Evolutionary conservation across 2,329 filamentous ascomycete species (phyloP).

Genomic region (Colletotrichum magnum): DNA sequence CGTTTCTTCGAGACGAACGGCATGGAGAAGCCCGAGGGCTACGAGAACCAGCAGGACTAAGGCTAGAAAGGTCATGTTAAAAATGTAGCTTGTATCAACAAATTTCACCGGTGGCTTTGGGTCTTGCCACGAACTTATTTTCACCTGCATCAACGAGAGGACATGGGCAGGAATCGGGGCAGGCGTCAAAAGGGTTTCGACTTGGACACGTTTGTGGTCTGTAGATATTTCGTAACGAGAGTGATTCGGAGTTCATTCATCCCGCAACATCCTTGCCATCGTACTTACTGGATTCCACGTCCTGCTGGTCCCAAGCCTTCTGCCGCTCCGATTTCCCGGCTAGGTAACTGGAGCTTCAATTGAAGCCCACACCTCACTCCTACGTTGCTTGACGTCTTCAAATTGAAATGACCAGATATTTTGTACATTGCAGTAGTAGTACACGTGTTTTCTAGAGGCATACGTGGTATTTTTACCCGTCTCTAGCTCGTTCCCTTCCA

Average conservation of each 20-base stretch:
- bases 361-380: no score
- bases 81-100: constrained; percentile 38
- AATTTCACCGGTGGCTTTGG: constrained; percentile 31
- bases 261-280: background rate
- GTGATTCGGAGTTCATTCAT: constrained; percentile 19
- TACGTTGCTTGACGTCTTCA: background rate
- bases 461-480: background rate
- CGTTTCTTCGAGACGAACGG: constrained; percentile 88
- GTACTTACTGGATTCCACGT: no score
- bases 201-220: constrained; percentile 38
- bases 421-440: constrained; percentile 32
- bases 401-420: constrained; percentile 7
- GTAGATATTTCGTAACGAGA: constrained; percentile 35
- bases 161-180: constrained; percentile 32
- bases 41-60: constrained; percentile 77
- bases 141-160: constrained; percentile 30
- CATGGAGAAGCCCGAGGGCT: constrained; percentile 87
- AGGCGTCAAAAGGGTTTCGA: constrained; percentile 40
- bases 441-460: constrained; percentile 10
- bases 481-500: no score
- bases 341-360: no score
- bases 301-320: no score
- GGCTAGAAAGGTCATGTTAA: constrained; percentile 1
- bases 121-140: constrained; percentile 29
- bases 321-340: no score